Percentiles rank a stretch among this genome's conserved stretches.
These are phyloP conservation scores for Bremia lactucae DNA, from an alignment of 352 stramenopile genomes.

Conservation along the genomic window DNA sequence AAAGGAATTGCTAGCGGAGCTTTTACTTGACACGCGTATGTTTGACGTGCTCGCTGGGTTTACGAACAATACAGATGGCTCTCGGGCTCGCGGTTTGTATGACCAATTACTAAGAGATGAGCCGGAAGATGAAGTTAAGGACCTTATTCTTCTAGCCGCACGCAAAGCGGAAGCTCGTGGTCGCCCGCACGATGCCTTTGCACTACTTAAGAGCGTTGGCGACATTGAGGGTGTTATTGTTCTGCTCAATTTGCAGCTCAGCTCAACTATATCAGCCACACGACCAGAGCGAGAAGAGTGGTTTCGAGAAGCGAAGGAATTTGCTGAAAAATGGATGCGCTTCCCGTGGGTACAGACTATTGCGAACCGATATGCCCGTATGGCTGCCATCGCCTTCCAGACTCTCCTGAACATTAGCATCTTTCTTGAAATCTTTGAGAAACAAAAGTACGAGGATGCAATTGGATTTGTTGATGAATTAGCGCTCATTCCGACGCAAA, in stretches of 20 bases:
- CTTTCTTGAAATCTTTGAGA: conserved; percentile 78
- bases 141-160: conserved; percentile 59
- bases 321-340: conserved; percentile 81
- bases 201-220: conserved; percentile 66
- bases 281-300: conserved; percentile 62
- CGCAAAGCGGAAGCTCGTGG: conserved; percentile 67
- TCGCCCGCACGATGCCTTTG: conserved; percentile 57
- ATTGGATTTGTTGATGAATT: conserved; percentile 77
- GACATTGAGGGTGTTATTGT: conserved; percentile 67
- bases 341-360: conserved; percentile 74
- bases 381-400: conserved; percentile 68
- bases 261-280: conserved; percentile 44
- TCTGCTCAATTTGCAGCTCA: conserved; percentile 67
- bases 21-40: conserved; percentile 73
- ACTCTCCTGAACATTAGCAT: conserved; percentile 80
- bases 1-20: conserved; percentile 59
- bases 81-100: conserved; percentile 61
- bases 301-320: conserved; percentile 75
- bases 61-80: conserved; percentile 75
- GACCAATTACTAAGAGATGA: conserved; percentile 68
- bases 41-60: conserved; percentile 71
- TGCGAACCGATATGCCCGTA: conserved; percentile 59
- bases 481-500: conserved; percentile 54
- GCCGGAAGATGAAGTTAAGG: conserved; percentile 61
- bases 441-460: conserved; percentile 73